phyloP scores from a whole-genome alignment of 768 basidiomycete genomes.

The Leccinum broughii region DNA sequence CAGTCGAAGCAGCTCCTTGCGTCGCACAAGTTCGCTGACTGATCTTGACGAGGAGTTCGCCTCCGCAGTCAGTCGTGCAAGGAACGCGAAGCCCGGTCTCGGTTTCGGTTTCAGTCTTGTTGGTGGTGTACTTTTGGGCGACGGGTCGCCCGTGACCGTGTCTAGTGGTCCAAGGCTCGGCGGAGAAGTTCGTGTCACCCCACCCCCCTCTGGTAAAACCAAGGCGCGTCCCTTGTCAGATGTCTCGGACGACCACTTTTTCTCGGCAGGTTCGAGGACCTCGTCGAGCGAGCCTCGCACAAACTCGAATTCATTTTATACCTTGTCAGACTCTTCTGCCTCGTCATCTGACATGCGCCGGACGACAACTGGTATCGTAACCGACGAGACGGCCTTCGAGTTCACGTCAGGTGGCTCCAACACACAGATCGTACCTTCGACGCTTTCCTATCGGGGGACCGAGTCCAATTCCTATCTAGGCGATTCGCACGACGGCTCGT shows the following conservation, averaged over 20 bases:
- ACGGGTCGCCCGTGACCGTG: conserved; percentile 68
- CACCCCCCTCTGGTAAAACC: conserved; percentile 43
- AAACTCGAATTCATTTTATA: conserved; percentile 35
- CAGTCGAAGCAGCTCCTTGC: conserved; percentile 55
- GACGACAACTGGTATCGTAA: conserved; percentile 34
- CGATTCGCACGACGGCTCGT: too few relatives aligned
- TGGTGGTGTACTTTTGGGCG: conserved; percentile 43
- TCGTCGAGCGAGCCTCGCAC: conserved; percentile 31
- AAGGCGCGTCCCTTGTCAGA: conserved; percentile 32
- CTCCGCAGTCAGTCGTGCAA: conserved; percentile 43
- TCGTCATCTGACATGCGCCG: conserved; percentile 30
- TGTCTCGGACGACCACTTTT: conserved; percentile 48
- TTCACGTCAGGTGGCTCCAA: too few relatives aligned
- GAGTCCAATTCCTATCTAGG: too few relatives aligned
- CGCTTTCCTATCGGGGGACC: too few relatives aligned
- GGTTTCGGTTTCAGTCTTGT: conserved; percentile 46
- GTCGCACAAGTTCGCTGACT: conserved; percentile 72
- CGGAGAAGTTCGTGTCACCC: conserved; percentile 44
- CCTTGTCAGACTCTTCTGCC: conserved; percentile 33
- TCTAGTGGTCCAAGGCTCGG: conserved; percentile 60
- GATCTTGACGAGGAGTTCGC: conserved; percentile 68
- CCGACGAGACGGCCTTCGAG: too few relatives aligned
- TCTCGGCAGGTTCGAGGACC: conserved; percentile 41
- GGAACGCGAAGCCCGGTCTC: conserved; percentile 42
- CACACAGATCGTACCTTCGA: too few relatives aligned